Percentiles rank a stretch among this genome's conserved stretches.
These are phyloP conservation scores for Zarea fungicola DNA, from an alignment of 2,329 filamentous ascomycete species.

Conservation along the genomic window DNA sequence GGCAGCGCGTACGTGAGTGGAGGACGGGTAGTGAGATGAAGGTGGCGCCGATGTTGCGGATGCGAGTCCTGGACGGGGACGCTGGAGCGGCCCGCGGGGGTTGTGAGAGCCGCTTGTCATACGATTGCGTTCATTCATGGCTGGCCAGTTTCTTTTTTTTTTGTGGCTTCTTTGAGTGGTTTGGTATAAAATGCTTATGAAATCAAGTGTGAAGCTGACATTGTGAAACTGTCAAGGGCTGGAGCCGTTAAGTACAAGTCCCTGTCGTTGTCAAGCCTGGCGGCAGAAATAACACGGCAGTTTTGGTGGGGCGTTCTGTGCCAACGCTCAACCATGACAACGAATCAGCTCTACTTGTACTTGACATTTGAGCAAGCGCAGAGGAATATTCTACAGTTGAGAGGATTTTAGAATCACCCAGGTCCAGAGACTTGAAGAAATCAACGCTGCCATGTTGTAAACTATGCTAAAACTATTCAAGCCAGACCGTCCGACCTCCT, in stretches of 20 bases:
- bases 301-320: conserved; percentile 12
- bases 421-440: no score
- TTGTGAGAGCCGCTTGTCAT: not conserved
- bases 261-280: not conserved
- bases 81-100: conserved; percentile 3
- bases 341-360: not conserved
- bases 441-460: conserved; percentile 13
- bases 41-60: not conserved
- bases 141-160: not conserved
- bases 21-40: not conserved
- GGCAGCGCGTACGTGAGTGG: not conserved
- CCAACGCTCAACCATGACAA: not conserved
- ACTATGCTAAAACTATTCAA: conserved; percentile 14
- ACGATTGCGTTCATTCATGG: conserved; percentile 12
- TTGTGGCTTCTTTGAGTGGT: not conserved
- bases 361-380: no score
- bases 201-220: not conserved
- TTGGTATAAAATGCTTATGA: not conserved
- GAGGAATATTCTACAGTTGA: no score
- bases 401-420: no score
- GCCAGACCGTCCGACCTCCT: not conserved
- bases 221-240: not conserved
- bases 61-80: not conserved
- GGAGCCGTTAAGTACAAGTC: not conserved
- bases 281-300: conserved; percentile 2